Conservation (phyloP, 129 eudicot genomes). For the Pulicaria dysenterica region DNA sequence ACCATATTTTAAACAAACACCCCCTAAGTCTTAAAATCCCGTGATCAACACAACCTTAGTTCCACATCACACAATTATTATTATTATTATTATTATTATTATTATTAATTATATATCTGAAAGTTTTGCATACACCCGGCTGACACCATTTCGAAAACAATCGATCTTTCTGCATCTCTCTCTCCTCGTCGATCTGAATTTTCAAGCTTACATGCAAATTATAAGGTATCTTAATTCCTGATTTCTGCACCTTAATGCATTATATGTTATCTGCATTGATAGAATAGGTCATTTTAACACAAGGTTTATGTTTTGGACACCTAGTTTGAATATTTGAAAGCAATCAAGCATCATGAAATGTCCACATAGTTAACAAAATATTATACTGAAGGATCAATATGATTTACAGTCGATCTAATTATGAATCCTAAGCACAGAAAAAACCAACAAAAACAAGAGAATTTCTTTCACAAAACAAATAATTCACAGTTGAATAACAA, state of each 20-base stretch:
- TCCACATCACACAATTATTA: too few relatives aligned
- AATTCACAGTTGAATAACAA: conserved; percentile 25
- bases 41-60: too few relatives aligned
- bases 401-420: conserved; percentile 40
- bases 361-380: conserved; percentile 23
- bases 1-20: too few relatives aligned
- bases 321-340: not conserved
- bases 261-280: not conserved
- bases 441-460: conserved; percentile 12
- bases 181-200: not conserved
- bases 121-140: too few relatives aligned
- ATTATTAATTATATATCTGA: too few relatives aligned
- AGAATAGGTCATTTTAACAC: too few relatives aligned
- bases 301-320: too few relatives aligned
- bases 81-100: too few relatives aligned
- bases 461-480: conserved; percentile 23
- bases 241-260: not conserved
- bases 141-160: too few relatives aligned
- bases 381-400: conserved; percentile 28
- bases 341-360: conserved; percentile 2
- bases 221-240: conserved; percentile 19
- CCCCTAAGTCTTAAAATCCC: too few relatives aligned
- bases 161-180: too few relatives aligned
- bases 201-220: not conserved
- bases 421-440: conserved; percentile 25